These are phyloP conservation scores for Croton laevigatus DNA, from an alignment of 441 rosid species.

Conservation along the genomic window DNA sequence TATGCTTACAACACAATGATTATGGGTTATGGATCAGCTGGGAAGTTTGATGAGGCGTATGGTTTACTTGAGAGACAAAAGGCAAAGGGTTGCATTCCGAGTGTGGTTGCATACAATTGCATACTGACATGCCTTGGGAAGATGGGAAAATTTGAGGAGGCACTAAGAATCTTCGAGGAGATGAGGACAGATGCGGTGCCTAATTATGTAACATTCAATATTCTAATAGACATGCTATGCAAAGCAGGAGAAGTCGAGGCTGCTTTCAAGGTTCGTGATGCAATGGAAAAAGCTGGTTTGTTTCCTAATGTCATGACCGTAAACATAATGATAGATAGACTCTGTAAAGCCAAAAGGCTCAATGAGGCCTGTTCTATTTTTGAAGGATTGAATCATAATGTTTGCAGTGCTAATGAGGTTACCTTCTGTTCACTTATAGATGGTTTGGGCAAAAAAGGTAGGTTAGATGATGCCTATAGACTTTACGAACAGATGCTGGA, in stretches of 20 bases:
- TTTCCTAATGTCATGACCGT: constrained; percentile 81
- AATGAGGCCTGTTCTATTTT: constrained; percentile 81
- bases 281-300: constrained; percentile 81
- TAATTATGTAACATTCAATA: constrained; percentile 67
- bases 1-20: constrained; percentile 95
- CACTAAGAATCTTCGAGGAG: constrained; percentile 65
- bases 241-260: constrained; percentile 63
- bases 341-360: constrained; percentile 81
- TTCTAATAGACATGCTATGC: constrained; percentile 79
- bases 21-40: constrained; percentile 89
- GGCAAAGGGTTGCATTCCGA: constrained; percentile 86
- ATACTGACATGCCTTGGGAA: constrained; percentile 88
- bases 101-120: constrained; percentile 80
- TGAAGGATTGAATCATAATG: constrained; percentile 65
- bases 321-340: constrained; percentile 90
- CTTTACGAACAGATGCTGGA: constrained; percentile 86
- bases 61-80: constrained; percentile 77
- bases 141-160: constrained; percentile 61
- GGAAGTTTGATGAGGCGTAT: constrained; percentile 80
- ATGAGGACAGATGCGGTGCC: constrained; percentile 88
- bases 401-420: constrained; percentile 68
- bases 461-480: constrained; percentile 82
- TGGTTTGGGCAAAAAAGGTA: constrained; percentile 84
- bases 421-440: constrained; percentile 90
- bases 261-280: constrained; percentile 67